Evolutionary conservation across 345 rosid species (phyloP).

Genomic region (Erysimum cheiranthoides): DNA sequence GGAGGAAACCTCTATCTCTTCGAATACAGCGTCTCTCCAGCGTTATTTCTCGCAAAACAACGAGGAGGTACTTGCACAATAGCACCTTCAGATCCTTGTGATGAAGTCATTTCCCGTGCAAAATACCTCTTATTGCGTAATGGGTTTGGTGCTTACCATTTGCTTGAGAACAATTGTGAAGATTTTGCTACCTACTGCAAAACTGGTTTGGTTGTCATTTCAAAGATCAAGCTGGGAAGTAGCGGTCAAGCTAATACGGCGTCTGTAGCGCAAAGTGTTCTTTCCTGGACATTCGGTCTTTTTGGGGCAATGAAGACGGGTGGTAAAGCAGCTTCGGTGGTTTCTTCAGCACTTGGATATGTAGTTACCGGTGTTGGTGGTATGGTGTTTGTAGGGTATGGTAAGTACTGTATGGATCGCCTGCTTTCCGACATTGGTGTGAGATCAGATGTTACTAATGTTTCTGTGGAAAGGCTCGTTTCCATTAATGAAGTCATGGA

Average conservation of each 20-base stretch:
- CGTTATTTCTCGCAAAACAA: constrained; percentile 56
- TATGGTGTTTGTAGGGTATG: neutral
- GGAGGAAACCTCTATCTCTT: constrained; percentile 68
- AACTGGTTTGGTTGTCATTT: constrained; percentile 61
- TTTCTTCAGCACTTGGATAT: constrained; percentile 6
- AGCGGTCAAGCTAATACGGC: constrained; percentile 67
- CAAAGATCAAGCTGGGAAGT: constrained; percentile 49
- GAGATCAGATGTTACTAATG: neutral
- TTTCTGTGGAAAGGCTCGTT: constrained; percentile 9
- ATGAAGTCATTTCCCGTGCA: constrained; percentile 60
- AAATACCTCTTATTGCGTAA: constrained; percentile 53
- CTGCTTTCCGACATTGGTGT: constrained; percentile 1
- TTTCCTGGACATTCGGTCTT: neutral
- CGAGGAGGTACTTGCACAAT: constrained; percentile 80
- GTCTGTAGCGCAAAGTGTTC: neutral
- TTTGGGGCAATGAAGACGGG: neutral
- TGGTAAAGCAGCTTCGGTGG: constrained; percentile 22
- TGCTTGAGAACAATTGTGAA: constrained; percentile 75
- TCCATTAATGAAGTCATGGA: neutral
- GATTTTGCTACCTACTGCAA: constrained; percentile 83
- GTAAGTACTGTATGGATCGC: neutral
- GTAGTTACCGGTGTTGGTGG: neutral
- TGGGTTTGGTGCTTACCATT: constrained; percentile 66
- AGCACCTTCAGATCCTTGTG: constrained; percentile 59
- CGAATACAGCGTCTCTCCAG: constrained; percentile 57